phyloP scores from a whole-genome alignment of 371 early-diverging fungal species.

The Mucor mucedo region DNA sequence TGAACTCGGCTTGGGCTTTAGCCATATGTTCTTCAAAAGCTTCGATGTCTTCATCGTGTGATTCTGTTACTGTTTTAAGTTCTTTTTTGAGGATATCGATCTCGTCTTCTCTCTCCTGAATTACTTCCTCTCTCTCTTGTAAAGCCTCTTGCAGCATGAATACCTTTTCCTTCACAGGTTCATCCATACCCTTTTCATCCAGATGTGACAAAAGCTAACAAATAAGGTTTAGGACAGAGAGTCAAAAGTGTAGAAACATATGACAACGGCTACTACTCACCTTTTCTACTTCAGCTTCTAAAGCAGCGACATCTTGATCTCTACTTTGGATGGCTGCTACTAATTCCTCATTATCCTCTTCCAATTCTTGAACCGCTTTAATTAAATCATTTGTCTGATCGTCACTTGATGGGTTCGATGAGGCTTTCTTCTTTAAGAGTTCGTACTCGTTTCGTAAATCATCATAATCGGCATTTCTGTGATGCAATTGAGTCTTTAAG shows the following conservation, averaged over 20 bases:
- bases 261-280: neutral
- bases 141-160: constrained; percentile 1
- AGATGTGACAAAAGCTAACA: constrained; percentile 18
- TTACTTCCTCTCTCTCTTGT: constrained; percentile 16
- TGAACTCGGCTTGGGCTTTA: constrained; percentile 7
- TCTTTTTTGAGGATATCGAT: constrained; percentile 25
- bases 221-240: neutral
- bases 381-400: neutral
- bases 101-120: constrained; percentile 21
- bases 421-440: constrained; percentile 13
- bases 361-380: constrained; percentile 16
- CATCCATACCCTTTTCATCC: constrained; percentile 14
- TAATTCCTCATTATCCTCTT: constrained; percentile 25
- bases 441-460: constrained; percentile 32
- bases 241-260: neutral
- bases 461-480: constrained; percentile 36
- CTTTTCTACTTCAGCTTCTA: constrained; percentile 46
- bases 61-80: constrained; percentile 18
- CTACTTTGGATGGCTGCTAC: constrained; percentile 33
- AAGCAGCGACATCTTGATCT: constrained; percentile 36
- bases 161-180: constrained; percentile 16
- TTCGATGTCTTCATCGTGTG: constrained; percentile 26
- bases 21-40: constrained; percentile 25
- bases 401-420: neutral
- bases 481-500: constrained; percentile 23